Evolutionary conservation across 208 protist genomes (phyloP), one percentile per base, ranked within the genome.

Genomic region (Strigomonas culicis): DNA sequence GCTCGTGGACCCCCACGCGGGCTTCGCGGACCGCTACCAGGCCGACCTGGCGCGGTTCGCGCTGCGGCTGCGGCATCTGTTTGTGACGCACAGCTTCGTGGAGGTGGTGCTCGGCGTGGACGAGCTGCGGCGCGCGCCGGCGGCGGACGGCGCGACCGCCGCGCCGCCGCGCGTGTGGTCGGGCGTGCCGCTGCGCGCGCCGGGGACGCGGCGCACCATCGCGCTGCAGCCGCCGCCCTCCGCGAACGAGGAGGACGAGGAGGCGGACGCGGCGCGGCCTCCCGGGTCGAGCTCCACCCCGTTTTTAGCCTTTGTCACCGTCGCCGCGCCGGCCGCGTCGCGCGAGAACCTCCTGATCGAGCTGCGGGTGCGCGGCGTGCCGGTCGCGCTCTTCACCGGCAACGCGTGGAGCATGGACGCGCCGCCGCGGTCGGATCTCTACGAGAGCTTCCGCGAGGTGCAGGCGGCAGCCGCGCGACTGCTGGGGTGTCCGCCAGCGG

Each of bases 61-160:
- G 8, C 61, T 84, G 39, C 55, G 27, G 10, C 62, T 92, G 17
- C 28, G 52, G 6, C 61, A 59, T 25, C 59, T 92, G 39, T 57
- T 91, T 41, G 71, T 92, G 30, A 92, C 88, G 21, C 84, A 91
- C 63, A 85, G 74, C 71, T 89, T 80, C 63, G 76, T 90, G 1
- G 88, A 94, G 59, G 64, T 84, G 39, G 70, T 66, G 10, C 52
- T 82, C 21, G 82, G 82, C 15, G 69, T 85, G 15, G n/a, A 34
- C 4, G 59, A 67, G 34, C 70, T 94, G 30, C 28, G 15, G 30
- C 30, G 2, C 7, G 31, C 31, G n/a, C n/a, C n/a, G n/a, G n/a
- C n/a, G n/a, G n/a, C n/a, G n/a, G n/a, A n/a, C n/a, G n/a, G n/a
- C n/a, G n/a, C n/a, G n/a, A n/a, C n/a, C n/a, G n/a, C n/a, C n/a